Conservation (phyloP, 192 early-diverging fungal genomes). For the Backusella mclennaniae region DNA sequence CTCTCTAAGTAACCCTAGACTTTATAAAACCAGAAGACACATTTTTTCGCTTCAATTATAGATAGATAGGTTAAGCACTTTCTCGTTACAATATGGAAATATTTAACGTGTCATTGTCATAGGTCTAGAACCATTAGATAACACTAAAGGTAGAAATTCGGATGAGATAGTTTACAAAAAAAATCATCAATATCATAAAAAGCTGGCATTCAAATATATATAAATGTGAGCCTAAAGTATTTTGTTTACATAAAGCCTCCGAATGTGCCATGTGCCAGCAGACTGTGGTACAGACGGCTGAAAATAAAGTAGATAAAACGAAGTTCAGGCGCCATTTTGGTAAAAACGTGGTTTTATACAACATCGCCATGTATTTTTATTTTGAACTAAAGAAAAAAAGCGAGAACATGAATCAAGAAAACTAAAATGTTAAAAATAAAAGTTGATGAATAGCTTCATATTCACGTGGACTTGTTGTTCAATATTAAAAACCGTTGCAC, state of each 20-base stretch:
- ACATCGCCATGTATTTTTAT: background rate
- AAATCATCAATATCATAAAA: background rate
- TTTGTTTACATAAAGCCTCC: background rate
- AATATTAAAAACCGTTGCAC: background rate
- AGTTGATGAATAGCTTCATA: background rate
- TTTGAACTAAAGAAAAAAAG: background rate
- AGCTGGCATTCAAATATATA: slow-evolving; percentile 2
- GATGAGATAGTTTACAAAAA: background rate
- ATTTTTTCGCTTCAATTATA: background rate
- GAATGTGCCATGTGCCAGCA: background rate
- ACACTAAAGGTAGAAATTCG: background rate
- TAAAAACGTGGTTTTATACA: background rate
- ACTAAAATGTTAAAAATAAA: background rate
- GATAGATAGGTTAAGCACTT: background rate
- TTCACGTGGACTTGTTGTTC: background rate
- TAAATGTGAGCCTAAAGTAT: background rate
- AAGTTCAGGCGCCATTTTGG: background rate
- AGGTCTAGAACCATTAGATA: background rate
- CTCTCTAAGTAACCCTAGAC: background rate
- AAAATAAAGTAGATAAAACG: background rate
- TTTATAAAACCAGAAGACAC: background rate
- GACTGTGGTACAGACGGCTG: background rate
- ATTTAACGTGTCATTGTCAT: background rate
- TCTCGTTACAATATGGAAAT: background rate
- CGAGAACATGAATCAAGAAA: background rate